phyloP scores from a whole-genome alignment of 225 moss, liverwort and hornwort genomes.

The Rhytidiadelphus loreus region DNA sequence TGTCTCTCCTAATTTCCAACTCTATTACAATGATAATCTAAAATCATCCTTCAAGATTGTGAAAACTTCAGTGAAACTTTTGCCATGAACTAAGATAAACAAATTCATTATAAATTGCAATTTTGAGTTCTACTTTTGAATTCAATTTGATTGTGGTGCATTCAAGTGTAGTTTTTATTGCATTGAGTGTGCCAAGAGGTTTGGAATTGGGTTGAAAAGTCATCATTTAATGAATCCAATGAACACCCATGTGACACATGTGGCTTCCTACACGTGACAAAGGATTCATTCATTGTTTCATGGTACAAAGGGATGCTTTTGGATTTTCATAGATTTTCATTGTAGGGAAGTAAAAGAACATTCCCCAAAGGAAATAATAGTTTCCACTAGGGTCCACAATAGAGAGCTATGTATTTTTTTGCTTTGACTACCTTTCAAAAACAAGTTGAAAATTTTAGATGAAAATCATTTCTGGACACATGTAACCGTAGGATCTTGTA shows the following conservation, averaged over 20 bases:
- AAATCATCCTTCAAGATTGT: background rate
- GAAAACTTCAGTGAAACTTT: background rate
- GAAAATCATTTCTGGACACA: too few species aligned
- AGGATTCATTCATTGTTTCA: background rate
- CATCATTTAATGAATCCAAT: background rate
- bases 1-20: background rate
- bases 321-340: background rate
- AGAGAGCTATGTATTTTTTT: background rate
- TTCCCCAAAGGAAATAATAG: background rate
- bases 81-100: background rate
- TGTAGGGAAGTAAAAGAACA: background rate
- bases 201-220: background rate
- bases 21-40: background rate
- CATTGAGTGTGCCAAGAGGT: accelerated
- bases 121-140: background rate
- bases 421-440: accelerated
- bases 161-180: too few species aligned
- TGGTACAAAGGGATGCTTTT: background rate
- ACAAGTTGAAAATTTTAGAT: too few species aligned
- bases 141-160: accelerated
- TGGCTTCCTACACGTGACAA: background rate
- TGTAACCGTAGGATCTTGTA: too few species aligned
- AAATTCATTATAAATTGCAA: background rate
- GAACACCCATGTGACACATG: accelerated
- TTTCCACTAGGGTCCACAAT: background rate